Evolutionary conservation across 768 basidiomycete species (phyloP).

Genomic region (Termitomyces heimii): DNA sequence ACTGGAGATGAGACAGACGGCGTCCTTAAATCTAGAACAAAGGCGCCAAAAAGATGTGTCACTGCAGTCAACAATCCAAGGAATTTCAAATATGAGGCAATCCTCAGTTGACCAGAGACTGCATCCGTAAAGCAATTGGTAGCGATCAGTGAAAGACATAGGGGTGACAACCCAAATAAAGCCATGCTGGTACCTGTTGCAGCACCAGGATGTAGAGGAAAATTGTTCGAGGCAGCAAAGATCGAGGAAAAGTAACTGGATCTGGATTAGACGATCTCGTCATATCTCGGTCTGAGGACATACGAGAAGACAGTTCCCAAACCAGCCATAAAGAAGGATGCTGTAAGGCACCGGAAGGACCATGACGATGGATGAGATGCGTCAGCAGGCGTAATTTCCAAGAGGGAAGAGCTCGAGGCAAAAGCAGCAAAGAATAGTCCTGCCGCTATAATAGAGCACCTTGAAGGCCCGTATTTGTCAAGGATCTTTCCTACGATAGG

Average conservation of each 20-base stretch:
- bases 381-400: conserved; percentile 38
- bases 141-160: conserved; percentile 64
- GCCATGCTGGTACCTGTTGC: conserved; percentile 65
- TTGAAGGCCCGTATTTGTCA: conserved; percentile 62
- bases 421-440: conserved; percentile 56
- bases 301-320: conserved; percentile 72
- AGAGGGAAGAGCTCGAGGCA: conserved; percentile 53
- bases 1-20: background rate
- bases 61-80: conserved; percentile 48
- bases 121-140: conserved; percentile 51
- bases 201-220: conserved; percentile 58
- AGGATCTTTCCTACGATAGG: conserved; percentile 63
- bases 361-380: conserved; percentile 30
- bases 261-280: background rate
- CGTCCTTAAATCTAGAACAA: conserved; percentile 27
- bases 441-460: conserved; percentile 59
- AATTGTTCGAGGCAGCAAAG: conserved; percentile 69
- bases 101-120: conserved; percentile 36
- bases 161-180: conserved; percentile 76
- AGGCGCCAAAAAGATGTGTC: conserved; percentile 49
- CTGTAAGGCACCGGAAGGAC: conserved; percentile 46
- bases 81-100: conserved; percentile 46
- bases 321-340: conserved; percentile 59
- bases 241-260: conserved; percentile 62
- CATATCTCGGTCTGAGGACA: conserved; percentile 19